Evolutionary conservation across 164 flowering plant species (phyloP).

Genomic region (grape (Vitis vinifera)): ASM3070453v1 NC_081821.1:7008001-7008500

Average conservation of each 20-base stretch:
- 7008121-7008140: constrained; percentile 30
- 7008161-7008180: constrained; percentile 28
- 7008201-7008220: constrained; percentile 49
- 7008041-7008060: constrained; percentile 19
- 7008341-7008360: constrained; percentile 14
- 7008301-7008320: neutral
- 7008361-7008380: constrained; percentile 23
- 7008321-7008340: neutral
- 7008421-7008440: constrained; percentile 10
- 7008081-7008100: constrained; percentile 59
- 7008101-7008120: constrained; percentile 66
- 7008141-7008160: constrained; percentile 13
- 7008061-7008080: constrained; percentile 20
- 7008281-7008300: constrained; percentile 18
- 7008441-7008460: constrained; percentile 11
- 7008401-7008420: constrained; percentile 7
- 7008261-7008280: constrained; percentile 42
- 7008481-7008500: constrained; percentile 4
- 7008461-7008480: constrained; percentile 3
- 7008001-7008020: constrained; percentile 50
- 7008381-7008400: constrained; percentile 1
- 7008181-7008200: constrained; percentile 58
- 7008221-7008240: constrained; percentile 33
- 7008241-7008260: constrained; percentile 26
- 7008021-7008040: constrained; percentile 21